A percentile compares a stretch with the other conserved stretches of the same genome.
These are phyloP conservation scores for Backusella macrospora DNA, from an alignment of 192 early-diverging fungal species.

Conservation along the genomic window DNA sequence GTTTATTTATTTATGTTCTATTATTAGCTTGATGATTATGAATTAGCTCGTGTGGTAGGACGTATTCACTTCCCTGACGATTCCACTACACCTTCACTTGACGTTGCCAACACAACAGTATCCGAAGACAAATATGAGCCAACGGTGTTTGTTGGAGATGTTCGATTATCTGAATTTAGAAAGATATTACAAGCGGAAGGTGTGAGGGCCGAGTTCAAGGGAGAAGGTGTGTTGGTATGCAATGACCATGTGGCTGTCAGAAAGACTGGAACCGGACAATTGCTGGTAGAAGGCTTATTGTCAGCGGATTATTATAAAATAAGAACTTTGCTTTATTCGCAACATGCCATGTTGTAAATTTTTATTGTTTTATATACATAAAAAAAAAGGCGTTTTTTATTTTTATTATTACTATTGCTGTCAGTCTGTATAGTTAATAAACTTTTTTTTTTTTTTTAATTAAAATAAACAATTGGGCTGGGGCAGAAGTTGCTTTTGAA, in stretches of 20 bases:
- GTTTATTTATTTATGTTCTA: not conserved
- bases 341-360: conserved; percentile 71
- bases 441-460: too few relatives aligned
- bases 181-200: conserved; percentile 71
- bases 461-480: not conserved
- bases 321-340: conserved; percentile 67
- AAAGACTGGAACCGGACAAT: conserved; percentile 52
- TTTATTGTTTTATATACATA: not conserved
- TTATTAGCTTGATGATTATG: conserved; percentile 69
- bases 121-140: conserved; percentile 42
- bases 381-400: not conserved
- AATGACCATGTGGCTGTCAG: conserved; percentile 74
- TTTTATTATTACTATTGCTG: not conserved
- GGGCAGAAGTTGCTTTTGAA: not conserved
- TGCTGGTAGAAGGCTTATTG: conserved; percentile 65
- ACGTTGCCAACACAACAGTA: conserved; percentile 35
- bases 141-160: conserved; percentile 85
- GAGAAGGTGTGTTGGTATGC: conserved; percentile 83
- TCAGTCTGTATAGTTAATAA: too few relatives aligned
- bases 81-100: conserved; percentile 74
- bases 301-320: conserved; percentile 74
- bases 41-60: conserved; percentile 78
- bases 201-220: conserved; percentile 79
- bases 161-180: conserved; percentile 83
- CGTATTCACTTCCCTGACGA: conserved; percentile 67